These are phyloP conservation scores for Myotisia sp. DNA, from an alignment of 2,329 filamentous ascomycete genomes.

Conservation along the genomic window DNA sequence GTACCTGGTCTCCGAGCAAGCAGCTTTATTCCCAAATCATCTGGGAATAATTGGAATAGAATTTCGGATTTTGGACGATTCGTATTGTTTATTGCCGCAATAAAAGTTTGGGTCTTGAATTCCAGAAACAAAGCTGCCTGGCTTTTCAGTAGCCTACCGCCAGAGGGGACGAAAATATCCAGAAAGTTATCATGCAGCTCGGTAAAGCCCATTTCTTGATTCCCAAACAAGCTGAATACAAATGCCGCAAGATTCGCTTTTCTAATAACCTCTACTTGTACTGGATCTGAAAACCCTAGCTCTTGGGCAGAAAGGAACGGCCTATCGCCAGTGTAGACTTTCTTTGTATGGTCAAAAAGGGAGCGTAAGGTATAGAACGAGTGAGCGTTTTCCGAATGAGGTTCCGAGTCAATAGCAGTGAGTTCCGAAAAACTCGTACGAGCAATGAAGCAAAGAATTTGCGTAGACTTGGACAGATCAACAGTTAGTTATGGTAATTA, in stretches of 20 bases:
- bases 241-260: slow-evolving; percentile 54
- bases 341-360: slow-evolving; percentile 49
- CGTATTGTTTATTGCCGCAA: slow-evolving; percentile 45
- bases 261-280: slow-evolving; percentile 45
- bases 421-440: slow-evolving; percentile 44
- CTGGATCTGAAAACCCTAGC: slow-evolving; percentile 36
- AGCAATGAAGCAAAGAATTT: slow-evolving; percentile 44
- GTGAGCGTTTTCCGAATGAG: slow-evolving; percentile 43
- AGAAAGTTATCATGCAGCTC: slow-evolving; percentile 51
- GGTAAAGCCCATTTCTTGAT: slow-evolving; percentile 49
- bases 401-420: slow-evolving; percentile 42
- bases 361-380: slow-evolving; percentile 49
- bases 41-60: slow-evolving; percentile 46
- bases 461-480: slow-evolving; percentile 34
- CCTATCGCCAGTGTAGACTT: slow-evolving; percentile 43
- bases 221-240: slow-evolving; percentile 48
- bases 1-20: slow-evolving; percentile 41
- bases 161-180: slow-evolving; percentile 48
- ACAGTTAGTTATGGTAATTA: slow-evolving; percentile 9
- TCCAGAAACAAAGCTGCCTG: slow-evolving; percentile 49
- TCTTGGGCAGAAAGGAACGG: slow-evolving; percentile 43
- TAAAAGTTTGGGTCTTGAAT: slow-evolving; percentile 53
- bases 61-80: slow-evolving; percentile 42
- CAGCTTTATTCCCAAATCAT: slow-evolving; percentile 41
- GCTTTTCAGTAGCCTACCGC: slow-evolving; percentile 43